These are phyloP conservation scores for Penicillium arizonense DNA, from an alignment of 495 filamentous ascomycete species.

Conservation along the genomic window DNA sequence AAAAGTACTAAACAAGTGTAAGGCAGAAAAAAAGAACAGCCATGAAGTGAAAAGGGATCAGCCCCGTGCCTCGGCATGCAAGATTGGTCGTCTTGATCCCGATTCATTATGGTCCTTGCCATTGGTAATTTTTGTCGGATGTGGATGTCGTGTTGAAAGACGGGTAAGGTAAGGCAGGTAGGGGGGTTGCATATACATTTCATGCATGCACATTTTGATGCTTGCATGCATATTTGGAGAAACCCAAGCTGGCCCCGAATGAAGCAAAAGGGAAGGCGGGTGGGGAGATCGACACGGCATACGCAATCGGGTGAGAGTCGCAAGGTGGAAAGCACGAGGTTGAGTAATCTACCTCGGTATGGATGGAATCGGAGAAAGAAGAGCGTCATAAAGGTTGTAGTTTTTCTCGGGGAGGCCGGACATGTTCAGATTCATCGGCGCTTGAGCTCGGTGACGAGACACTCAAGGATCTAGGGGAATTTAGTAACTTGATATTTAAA, in stretches of 20 bases:
- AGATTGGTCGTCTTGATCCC: constrained; percentile 2
- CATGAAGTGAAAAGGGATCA: constrained; percentile 17
- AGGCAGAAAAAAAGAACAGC: constrained; percentile 16
- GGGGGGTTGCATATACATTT: constrained; percentile 7
- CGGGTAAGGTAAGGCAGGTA: constrained; percentile 7
- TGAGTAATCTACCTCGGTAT: constrained; percentile 4
- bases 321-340: constrained; percentile 11
- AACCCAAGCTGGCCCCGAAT: constrained; percentile 1
- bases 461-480: constrained; percentile 39
- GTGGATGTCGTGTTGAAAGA: constrained; percentile 18
- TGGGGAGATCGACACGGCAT: constrained; percentile 7
- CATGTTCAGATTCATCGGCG: constrained; percentile 27
- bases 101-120: not conserved
- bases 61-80: constrained; percentile 10
- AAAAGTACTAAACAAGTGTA: constrained; percentile 10
- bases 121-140: not conserved
- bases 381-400: constrained; percentile 24
- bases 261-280: constrained; percentile 8
- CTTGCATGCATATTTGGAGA: constrained; percentile 7
- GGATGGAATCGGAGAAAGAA: constrained; percentile 7
- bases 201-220: constrained; percentile 11
- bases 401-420: constrained; percentile 13
- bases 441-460: constrained; percentile 41
- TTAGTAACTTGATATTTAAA: constrained; percentile 9
- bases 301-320: constrained; percentile 2